Evolutionary conservation across 2,329 filamentous ascomycete genomes (phyloP).

Genomic region (Myriosclerotinia duriaeana): DNA sequence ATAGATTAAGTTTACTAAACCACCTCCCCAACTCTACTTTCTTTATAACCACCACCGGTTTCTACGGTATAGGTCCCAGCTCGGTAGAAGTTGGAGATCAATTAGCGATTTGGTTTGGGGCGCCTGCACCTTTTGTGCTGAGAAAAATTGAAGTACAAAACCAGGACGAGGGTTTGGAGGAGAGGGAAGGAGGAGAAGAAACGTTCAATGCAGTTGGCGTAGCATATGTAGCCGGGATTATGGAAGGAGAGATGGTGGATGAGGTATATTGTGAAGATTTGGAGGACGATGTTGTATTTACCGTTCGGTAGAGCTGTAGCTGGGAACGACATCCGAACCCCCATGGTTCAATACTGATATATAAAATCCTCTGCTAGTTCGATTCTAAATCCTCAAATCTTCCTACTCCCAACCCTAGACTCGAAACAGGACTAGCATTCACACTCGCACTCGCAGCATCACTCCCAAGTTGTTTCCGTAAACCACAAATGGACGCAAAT

Average conservation of each 20-base stretch:
- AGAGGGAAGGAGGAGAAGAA: neutral
- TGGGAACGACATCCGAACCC: too few species aligned
- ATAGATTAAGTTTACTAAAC: neutral
- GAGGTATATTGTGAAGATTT: conserved; percentile 3
- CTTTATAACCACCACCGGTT: neutral
- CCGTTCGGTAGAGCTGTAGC: neutral
- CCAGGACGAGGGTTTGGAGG: too few species aligned
- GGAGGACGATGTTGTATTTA: neutral
- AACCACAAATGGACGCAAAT: too few species aligned
- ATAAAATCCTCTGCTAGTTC: too few species aligned
- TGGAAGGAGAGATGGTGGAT: neutral
- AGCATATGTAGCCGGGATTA: neutral
- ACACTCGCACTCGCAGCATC: too few species aligned
- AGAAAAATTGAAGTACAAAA: neutral
- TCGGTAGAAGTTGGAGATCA: neutral
- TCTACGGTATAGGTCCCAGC: neutral
- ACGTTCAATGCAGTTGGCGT: neutral
- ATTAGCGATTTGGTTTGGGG: neutral
- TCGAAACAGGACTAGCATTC: too few species aligned
- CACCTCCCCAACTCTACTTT: neutral
- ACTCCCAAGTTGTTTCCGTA: too few species aligned
- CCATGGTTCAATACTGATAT: too few species aligned
- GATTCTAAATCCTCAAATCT: too few species aligned
- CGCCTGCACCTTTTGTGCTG: neutral
- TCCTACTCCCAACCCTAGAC: too few species aligned